Conservation (phyloP, 352 stramenopile genomes). For the Blastocystis sp. region DNA sequence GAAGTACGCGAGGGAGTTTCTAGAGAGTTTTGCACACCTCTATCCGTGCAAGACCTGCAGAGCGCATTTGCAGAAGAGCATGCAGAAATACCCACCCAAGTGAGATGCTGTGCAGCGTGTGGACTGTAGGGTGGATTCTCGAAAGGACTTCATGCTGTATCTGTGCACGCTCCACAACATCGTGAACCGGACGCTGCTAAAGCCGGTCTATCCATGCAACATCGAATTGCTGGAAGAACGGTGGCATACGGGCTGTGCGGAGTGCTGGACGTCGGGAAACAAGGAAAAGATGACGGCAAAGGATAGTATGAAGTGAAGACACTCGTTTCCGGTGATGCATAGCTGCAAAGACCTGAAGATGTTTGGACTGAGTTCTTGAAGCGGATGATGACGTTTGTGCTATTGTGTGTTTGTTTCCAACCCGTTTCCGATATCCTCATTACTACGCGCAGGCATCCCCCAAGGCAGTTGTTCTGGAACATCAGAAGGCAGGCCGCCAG, state of each 20-base stretch:
- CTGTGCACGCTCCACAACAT: constrained; percentile 84
- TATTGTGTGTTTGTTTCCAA: background rate
- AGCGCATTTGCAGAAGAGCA: constrained; percentile 80
- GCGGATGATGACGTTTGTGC: background rate
- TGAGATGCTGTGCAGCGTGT: constrained; percentile 80
- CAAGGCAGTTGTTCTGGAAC: background rate
- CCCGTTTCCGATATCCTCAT: background rate
- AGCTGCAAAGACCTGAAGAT: constrained; percentile 64
- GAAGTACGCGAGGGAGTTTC: constrained; percentile 78
- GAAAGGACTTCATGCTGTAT: constrained; percentile 81
- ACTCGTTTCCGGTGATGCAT: background rate
- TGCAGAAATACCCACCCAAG: constrained; percentile 79
- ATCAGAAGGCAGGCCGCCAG: background rate
- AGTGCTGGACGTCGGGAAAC: constrained; percentile 76
- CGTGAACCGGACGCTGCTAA: constrained; percentile 83
- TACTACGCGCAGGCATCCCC: background rate
- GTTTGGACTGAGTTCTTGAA: constrained; percentile 38
- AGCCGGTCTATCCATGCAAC: constrained; percentile 79
- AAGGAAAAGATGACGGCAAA: constrained; percentile 20
- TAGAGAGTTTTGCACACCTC: constrained; percentile 81
- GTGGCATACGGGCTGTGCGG: constrained; percentile 79
- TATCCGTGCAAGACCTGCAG: constrained; percentile 83
- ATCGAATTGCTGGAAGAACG: constrained; percentile 80
- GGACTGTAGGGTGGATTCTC: constrained; percentile 80
- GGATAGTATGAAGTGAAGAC: constrained; percentile 21